phyloP scores from a whole-genome alignment of 1,284 basidiomycete genomes.

The Apiotrichum mycotoxinovorans region DNA sequence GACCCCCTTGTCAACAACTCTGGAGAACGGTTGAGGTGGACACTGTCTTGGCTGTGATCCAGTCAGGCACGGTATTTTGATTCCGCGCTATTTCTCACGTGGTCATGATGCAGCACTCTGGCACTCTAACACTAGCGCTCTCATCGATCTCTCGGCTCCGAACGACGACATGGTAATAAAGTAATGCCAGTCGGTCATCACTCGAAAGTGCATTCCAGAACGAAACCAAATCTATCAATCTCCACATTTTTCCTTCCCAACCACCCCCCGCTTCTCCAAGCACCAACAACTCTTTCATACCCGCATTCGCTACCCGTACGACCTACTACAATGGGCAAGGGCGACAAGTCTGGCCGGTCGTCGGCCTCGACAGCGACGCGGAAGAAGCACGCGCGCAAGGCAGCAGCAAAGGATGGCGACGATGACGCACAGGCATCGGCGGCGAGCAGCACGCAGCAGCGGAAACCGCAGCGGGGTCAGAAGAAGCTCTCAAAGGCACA shows the following conservation, averaged over 20 bases:
- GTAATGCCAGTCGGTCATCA: background rate
- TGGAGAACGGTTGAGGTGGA: background rate
- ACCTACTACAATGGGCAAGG: slow-evolving; percentile 8
- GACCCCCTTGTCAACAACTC: too few species aligned
- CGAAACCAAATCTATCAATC: background rate
- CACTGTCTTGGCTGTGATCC: too few species aligned
- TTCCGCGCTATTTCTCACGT: background rate
- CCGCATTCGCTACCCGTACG: too few species aligned
- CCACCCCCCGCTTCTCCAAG: too few species aligned
- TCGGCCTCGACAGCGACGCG: slow-evolving; percentile 75
- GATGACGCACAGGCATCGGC: slow-evolving; percentile 16
- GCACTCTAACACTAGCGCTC: background rate
- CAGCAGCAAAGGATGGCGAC: slow-evolving; percentile 26
- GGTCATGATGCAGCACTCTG: too few species aligned
- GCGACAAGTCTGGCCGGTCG: slow-evolving; percentile 42
- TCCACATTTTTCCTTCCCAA: background rate
- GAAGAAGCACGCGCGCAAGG: slow-evolving; percentile 58
- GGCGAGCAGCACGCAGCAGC: slow-evolving; percentile 8
- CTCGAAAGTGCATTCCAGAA: background rate
- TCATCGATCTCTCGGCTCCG: slow-evolving; percentile 3
- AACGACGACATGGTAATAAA: background rate
- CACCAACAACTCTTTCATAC: background rate
- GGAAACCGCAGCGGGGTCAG: slow-evolving; percentile 6
- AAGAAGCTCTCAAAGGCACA: slow-evolving; percentile 45
- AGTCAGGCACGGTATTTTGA: too few species aligned